A percentile compares a stretch with the other conserved stretches of the same genome.
Evolutionary conservation across 139 green algal genomes (phyloP).

Genomic region (Zygnema cylindricum): DNA sequence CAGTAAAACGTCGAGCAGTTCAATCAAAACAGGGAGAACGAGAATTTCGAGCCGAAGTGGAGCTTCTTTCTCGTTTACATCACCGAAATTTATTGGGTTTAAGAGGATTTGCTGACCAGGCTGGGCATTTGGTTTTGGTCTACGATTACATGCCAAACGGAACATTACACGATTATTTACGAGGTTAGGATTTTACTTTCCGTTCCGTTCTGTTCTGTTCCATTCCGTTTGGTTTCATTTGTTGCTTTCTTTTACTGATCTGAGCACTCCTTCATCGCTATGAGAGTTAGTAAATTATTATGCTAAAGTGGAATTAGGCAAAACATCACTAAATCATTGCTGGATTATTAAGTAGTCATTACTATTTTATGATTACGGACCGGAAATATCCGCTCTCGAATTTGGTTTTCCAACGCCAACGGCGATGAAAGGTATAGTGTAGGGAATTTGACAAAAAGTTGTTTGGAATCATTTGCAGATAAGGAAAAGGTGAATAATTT

Average conservation of each 20-base stretch:
- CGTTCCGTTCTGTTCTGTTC: neutral
- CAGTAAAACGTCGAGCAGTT: conserved; percentile 24
- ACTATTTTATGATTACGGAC: too few species aligned
- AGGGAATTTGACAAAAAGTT: neutral
- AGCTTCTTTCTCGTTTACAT: conserved; percentile 13
- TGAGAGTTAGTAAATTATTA: too few species aligned
- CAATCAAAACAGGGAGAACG: conserved; percentile 20
- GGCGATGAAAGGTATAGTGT: too few species aligned
- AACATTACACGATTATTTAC: neutral
- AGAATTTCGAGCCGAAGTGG: conserved; percentile 43
- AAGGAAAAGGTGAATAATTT: neutral
- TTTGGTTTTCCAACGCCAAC: too few species aligned
- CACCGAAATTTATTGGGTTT: neutral
- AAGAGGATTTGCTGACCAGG: neutral
- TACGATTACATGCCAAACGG: neutral
- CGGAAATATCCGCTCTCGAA: too few species aligned
- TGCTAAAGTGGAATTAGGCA: too few species aligned
- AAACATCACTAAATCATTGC: too few species aligned
- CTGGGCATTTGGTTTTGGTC: neutral
- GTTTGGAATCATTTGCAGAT: neutral
- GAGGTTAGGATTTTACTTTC: neutral
- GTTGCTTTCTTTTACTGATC: neutral
- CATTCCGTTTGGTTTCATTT: neutral
- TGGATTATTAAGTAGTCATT: too few species aligned
- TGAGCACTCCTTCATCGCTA: neutral